Base-by-base conservation (phyloP, 2,329 filamentous ascomycete genomes). In the Arthrinium phaeospermum region DNA sequence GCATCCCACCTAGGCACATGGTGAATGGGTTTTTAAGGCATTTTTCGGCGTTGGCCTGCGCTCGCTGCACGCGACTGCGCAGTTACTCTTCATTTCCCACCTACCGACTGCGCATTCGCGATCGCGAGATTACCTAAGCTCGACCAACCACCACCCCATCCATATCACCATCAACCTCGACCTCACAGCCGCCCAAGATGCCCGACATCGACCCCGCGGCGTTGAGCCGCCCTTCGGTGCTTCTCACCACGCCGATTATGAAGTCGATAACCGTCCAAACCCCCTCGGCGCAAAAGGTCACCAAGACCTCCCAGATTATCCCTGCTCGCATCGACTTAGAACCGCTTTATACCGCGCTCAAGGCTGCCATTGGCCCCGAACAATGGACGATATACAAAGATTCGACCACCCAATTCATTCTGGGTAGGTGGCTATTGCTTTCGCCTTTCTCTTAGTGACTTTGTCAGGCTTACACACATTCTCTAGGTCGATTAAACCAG, bases 171-270 rank as follows among this genome's bases (percentile, higher is more conserved):
- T 30, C 71, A 46, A 24, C 72, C 45, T 22, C 70, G 64, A 51
- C 72, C 41, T 34, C 51, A 44, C 34, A 14, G 19, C n/a, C 57
- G 57, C 69, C 74, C 78, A 80, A 75, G 76, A 92, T 92, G 90
- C 90, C 90, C 78, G 91, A 92, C 83, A 92, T 92, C 83, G 91
- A 92, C 85, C 91, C 91, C 79, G 90, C 91, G 84, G 90, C 91
- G 75, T 82, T 92, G 78, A 91, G 90, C 85, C 89, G 90, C 78
- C 88, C 89, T 74, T 83, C 89, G 68, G 81, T 87, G 80, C 87
- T 83, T 81, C 85, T 91, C 71, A 85, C 89, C 67, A 91, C 90
- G 6, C 89, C 91, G 73, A 85, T 90, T 53, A 81, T 92, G 64
- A 91, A 91, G 79, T 84, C 88, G 69, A 86, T 91, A 76, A 86